A percentile compares a stretch with the other conserved stretches of the same genome.
Conservation (phyloP, 2,329 filamentous ascomycete genomes). For the Coleophoma crateriformis region DNA sequence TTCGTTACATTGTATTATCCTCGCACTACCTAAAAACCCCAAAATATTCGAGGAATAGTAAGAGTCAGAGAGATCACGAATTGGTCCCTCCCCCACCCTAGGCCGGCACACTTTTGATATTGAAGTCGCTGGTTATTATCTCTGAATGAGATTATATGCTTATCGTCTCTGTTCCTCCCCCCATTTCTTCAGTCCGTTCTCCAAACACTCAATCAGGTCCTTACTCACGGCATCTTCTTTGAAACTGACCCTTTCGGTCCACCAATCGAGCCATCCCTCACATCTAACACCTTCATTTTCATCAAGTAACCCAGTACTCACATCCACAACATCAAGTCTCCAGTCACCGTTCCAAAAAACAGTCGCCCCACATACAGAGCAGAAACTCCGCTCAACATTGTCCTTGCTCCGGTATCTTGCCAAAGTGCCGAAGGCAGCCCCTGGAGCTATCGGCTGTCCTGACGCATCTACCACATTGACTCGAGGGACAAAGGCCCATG, state of each 20-base stretch:
- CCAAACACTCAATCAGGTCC: conserved; percentile 14
- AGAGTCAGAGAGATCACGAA: too few species aligned
- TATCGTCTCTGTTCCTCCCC: not conserved
- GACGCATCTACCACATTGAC: conserved; percentile 45
- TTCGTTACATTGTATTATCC: too few species aligned
- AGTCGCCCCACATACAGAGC: conserved; percentile 54
- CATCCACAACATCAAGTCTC: conserved; percentile 52
- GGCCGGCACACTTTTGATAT: too few species aligned
- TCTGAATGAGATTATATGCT: not conserved
- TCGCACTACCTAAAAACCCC: too few species aligned
- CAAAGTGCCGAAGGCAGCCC: conserved; percentile 36
- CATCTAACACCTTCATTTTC: conserved; percentile 46
- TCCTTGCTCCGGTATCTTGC: conserved; percentile 47
- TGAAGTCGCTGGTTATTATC: too few species aligned
- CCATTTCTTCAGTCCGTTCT: conserved; percentile 16
- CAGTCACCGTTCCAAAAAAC: conserved; percentile 55
- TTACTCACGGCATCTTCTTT: conserved; percentile 20
- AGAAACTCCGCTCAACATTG: conserved; percentile 55
- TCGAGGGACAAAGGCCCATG: conserved; percentile 62
- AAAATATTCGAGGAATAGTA: too few species aligned
- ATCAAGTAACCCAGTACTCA: conserved; percentile 54
- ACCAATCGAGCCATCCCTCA: conserved; percentile 59
- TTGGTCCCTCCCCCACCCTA: too few species aligned
- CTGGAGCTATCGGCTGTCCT: conserved; percentile 20
- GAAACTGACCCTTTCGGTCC: conserved; percentile 51